Conservation (phyloP, 2,329 filamentous ascomycete species). For the Pestalotiopsis fici region DNA sequence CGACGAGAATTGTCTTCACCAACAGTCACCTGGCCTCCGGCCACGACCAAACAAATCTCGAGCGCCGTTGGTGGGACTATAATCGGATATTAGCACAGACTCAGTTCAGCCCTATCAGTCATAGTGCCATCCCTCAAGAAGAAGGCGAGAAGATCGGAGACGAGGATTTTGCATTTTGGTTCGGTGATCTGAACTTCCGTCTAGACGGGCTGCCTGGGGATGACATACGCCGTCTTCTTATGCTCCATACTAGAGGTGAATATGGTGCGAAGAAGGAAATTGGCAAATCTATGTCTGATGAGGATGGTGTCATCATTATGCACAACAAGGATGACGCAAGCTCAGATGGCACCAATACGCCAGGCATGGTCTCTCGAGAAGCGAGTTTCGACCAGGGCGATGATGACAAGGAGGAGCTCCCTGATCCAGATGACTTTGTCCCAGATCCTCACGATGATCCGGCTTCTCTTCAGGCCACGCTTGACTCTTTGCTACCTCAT, state of each 20-base stretch:
- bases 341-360: slow-evolving; percentile 33
- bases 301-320: slow-evolving; percentile 51
- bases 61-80: slow-evolving; percentile 88
- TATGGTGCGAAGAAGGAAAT: slow-evolving; percentile 58
- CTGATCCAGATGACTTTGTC: slow-evolving; percentile 66
- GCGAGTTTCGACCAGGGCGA: slow-evolving; percentile 26
- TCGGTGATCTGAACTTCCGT: slow-evolving; percentile 94
- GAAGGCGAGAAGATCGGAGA: slow-evolving; percentile 75
- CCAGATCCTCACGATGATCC: slow-evolving; percentile 76
- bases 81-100: slow-evolving; percentile 75
- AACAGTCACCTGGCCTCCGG: slow-evolving; percentile 93
- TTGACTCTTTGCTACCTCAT: slow-evolving; percentile 84
- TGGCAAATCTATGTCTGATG: slow-evolving; percentile 40
- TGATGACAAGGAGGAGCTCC: slow-evolving; percentile 40
- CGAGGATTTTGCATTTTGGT: slow-evolving; percentile 94
- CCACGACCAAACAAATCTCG: slow-evolving; percentile 72
- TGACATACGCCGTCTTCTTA: slow-evolving; percentile 83
- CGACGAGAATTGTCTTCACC: slow-evolving; percentile 84
- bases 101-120: slow-evolving; percentile 73
- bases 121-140: slow-evolving; percentile 65
- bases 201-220: slow-evolving; percentile 86
- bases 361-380: slow-evolving; percentile 31
- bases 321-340: slow-evolving; percentile 49
- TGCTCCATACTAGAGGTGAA: slow-evolving; percentile 78
- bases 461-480: slow-evolving; percentile 82